phyloP scores from a whole-genome alignment of 2,329 filamentous ascomycete species.

The Aureobasidium uvarum region DNA sequence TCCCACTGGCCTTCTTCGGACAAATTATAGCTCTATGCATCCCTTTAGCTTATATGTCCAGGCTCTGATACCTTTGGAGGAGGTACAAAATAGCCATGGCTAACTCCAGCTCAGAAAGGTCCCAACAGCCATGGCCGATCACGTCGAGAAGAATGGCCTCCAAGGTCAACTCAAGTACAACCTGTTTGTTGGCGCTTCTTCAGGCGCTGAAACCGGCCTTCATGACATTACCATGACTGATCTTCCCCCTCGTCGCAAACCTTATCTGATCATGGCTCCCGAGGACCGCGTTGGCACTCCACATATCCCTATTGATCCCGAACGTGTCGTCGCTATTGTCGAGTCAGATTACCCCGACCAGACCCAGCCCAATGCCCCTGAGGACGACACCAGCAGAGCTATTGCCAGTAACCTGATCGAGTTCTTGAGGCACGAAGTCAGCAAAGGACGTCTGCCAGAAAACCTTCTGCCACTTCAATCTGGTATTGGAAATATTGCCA shows the following conservation, averaged over 20 bases:
- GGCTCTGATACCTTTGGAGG: background rate
- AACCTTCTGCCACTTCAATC: slow-evolving; percentile 80
- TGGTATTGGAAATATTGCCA: slow-evolving; percentile 90
- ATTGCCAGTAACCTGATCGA: slow-evolving; percentile 82
- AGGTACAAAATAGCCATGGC: background rate
- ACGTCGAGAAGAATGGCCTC: slow-evolving; percentile 82
- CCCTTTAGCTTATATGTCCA: background rate
- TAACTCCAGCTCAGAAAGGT: slow-evolving; percentile 61
- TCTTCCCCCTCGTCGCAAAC: slow-evolving; percentile 74
- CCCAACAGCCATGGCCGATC: slow-evolving; percentile 78
- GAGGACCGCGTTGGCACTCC: slow-evolving; percentile 83
- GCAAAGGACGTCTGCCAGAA: slow-evolving; percentile 69
- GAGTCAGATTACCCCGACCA: slow-evolving; percentile 81
- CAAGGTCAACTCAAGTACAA: slow-evolving; percentile 83
- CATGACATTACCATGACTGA: slow-evolving; percentile 93
- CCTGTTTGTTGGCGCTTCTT: slow-evolving; percentile 86
- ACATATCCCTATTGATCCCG: slow-evolving; percentile 78
- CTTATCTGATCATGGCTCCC: slow-evolving; percentile 78
- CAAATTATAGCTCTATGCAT: background rate
- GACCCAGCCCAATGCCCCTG: slow-evolving; percentile 70
- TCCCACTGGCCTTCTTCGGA: background rate
- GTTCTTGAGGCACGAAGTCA: slow-evolving; percentile 81
- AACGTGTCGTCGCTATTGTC: slow-evolving; percentile 79
- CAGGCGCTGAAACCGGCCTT: slow-evolving; percentile 81
- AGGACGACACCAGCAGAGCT: slow-evolving; percentile 67